A percentile compares a stretch with the other conserved stretches of the same genome.
These are phyloP conservation scores for Ambrosia trifida DNA, from an alignment of 129 eudicot species.

Conservation along the genomic window DNA sequence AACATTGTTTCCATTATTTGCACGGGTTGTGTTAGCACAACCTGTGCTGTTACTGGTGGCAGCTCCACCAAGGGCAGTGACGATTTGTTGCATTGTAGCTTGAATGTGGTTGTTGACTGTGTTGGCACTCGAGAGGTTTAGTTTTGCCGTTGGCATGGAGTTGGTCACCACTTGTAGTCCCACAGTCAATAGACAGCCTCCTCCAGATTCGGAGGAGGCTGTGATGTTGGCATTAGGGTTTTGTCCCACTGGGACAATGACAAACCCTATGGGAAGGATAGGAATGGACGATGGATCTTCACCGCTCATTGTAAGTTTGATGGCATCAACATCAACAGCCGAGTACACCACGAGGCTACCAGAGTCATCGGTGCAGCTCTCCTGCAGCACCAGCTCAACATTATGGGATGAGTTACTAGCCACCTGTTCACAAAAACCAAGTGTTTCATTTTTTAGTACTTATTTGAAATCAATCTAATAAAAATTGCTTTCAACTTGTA, in stretches of 20 bases:
- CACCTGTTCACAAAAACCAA: conserved; percentile 46
- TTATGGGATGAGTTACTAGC: conserved; percentile 88
- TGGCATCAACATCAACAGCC: conserved; percentile 70
- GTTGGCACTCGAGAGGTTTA: conserved; percentile 77
- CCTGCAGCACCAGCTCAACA: conserved; percentile 85
- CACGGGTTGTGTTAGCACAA: background rate
- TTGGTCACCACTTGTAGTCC: conserved; percentile 88
- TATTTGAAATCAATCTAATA: too few relatives aligned
- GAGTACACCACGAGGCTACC: conserved; percentile 89
- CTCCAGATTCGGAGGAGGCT: conserved; percentile 26
- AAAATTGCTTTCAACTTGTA: background rate
- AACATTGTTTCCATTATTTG: conserved; percentile 21
- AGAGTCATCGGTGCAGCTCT: conserved; percentile 83
- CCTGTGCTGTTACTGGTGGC: conserved; percentile 12
- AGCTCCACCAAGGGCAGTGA: conserved; percentile 42
- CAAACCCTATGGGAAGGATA: conserved; percentile 85
- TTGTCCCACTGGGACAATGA: conserved; percentile 53
- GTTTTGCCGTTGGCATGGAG: conserved; percentile 75
- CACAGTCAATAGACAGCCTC: conserved; percentile 74
- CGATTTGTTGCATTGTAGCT: conserved; percentile 75
- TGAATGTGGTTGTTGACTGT: conserved; percentile 76
- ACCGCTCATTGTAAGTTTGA: conserved; percentile 85
- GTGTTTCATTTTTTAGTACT: background rate
- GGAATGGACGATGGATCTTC: conserved; percentile 90
- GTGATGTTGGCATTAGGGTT: conserved; percentile 25